Conservation (phyloP, 495 filamentous ascomycete species). For the Apiosordaria backusii region DNA sequence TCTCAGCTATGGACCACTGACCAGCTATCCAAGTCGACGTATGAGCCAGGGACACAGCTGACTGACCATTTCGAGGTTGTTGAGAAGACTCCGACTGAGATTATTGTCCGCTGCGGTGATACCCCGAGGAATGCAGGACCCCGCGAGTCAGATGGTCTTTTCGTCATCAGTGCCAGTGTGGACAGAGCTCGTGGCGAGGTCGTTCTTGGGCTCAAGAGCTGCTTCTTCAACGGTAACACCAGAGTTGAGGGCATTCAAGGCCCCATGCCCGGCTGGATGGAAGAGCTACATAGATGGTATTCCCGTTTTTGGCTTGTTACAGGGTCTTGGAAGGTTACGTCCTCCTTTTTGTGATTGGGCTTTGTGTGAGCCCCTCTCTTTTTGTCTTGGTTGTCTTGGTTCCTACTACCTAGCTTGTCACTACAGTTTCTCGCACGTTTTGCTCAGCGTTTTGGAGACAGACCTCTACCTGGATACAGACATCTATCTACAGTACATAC, state of each 20-base stretch:
- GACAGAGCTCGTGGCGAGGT: constrained; percentile 57
- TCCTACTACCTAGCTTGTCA: not conserved
- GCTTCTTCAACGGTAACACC: constrained; percentile 49
- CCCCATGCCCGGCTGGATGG: constrained; percentile 55
- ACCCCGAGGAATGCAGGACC: constrained; percentile 56
- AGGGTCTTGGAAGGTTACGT: constrained; percentile 36
- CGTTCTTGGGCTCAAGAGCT: constrained; percentile 65
- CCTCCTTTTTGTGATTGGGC: not conserved
- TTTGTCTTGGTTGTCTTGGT: not conserved
- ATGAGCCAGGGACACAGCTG: constrained; percentile 61
- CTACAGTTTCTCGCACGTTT: not conserved
- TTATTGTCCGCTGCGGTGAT: constrained; percentile 65
- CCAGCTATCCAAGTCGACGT: constrained; percentile 52
- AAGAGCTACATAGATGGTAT: constrained; percentile 62
- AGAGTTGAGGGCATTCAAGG: constrained; percentile 42
- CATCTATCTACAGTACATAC: not conserved
- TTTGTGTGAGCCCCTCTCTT: not conserved
- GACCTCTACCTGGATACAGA: not conserved
- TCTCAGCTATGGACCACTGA: constrained; percentile 59
- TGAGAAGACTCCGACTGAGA: constrained; percentile 57
- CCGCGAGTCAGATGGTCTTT: constrained; percentile 63
- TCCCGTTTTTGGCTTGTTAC: constrained; percentile 60
- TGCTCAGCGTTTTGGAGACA: not conserved
- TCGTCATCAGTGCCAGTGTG: constrained; percentile 62
- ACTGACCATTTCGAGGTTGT: constrained; percentile 78